Evolutionary conservation across 306 rosid genomes (phyloP).

Genomic region (Mimosa bimucronata): DNA sequence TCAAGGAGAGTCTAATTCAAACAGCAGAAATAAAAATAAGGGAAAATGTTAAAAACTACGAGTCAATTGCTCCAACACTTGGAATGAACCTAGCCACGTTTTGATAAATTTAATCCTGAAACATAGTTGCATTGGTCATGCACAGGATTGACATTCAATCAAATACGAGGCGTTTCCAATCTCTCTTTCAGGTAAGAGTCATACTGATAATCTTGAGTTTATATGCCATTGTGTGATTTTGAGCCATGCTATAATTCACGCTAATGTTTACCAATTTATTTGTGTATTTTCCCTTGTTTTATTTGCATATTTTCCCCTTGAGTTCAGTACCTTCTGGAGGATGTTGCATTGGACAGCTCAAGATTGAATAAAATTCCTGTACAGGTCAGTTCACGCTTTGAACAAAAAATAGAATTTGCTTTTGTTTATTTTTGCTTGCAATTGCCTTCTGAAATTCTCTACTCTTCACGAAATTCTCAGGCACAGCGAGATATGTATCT

Average conservation of each 20-base stretch:
- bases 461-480: constrained; percentile 53
- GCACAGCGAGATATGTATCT: constrained; percentile 93
- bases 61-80: constrained; percentile 9
- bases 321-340: constrained; percentile 87
- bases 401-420: constrained; percentile 17
- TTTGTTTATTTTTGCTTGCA: constrained; percentile 29
- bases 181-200: constrained; percentile 80
- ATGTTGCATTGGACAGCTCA: constrained; percentile 75
- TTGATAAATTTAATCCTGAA: constrained; percentile 28
- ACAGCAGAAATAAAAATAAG: constrained; percentile 4
- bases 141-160: constrained; percentile 96
- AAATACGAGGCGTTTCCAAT: constrained; percentile 76
- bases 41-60: constrained; percentile 19
- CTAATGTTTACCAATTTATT: constrained; percentile 24
- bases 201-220: constrained; percentile 28
- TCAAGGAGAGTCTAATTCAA: constrained; percentile 14
- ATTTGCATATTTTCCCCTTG: constrained; percentile 40
- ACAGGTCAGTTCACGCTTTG: constrained; percentile 43
- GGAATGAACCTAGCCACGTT: not conserved
- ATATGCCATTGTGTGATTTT: constrained; percentile 17
- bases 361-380: constrained; percentile 64
- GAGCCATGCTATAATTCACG: constrained; percentile 23
- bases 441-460: constrained; percentile 31
- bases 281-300: constrained; percentile 37
- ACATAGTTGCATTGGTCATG: constrained; percentile 35